A percentile compares a stretch with the other conserved stretches of the same genome.
Evolutionary conservation across 2,329 filamentous ascomycete species (phyloP).

Genomic region (Xylariaceae sp.): DNA sequence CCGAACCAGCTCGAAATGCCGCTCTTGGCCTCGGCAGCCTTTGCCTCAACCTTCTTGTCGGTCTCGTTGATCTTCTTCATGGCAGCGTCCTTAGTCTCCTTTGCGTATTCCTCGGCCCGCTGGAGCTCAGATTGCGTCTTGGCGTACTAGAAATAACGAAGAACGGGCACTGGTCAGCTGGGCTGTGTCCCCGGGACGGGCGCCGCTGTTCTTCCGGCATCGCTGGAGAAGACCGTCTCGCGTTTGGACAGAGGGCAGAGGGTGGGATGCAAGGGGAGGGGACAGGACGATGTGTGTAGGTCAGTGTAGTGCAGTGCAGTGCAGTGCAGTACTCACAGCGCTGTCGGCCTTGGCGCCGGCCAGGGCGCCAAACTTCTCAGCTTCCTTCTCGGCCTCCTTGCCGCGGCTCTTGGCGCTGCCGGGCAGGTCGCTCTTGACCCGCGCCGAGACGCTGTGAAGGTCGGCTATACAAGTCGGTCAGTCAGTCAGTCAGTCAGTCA

Average conservation of each 20-base stretch:
- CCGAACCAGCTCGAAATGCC: slow-evolving; percentile 83
- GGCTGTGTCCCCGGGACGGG: too few relatives aligned
- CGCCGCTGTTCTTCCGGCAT: too few relatives aligned
- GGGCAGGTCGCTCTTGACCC: slow-evolving; percentile 59
- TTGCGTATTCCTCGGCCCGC: slow-evolving; percentile 46
- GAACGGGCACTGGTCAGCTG: slow-evolving; percentile 1
- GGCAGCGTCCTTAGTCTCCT: slow-evolving; percentile 56
- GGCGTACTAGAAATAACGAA: slow-evolving; percentile 40
- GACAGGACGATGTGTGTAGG: too few relatives aligned
- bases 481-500: too few relatives aligned
- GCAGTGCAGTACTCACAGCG: slow-evolving; percentile 52
- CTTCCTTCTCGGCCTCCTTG: slow-evolving; percentile 58
- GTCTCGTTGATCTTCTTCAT: slow-evolving; percentile 72
- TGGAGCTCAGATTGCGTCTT: slow-evolving; percentile 50
- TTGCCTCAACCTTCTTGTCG: slow-evolving; percentile 73
- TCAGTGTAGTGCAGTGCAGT: too few relatives aligned
- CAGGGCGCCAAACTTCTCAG: slow-evolving; percentile 51
- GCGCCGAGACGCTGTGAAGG: slow-evolving; percentile 59
- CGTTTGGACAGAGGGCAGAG: too few relatives aligned
- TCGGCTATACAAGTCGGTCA: slow-evolving; percentile 64
- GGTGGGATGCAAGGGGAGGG: too few relatives aligned
- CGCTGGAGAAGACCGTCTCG: too few relatives aligned
- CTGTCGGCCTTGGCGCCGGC: slow-evolving; percentile 61
- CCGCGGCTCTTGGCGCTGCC: too few relatives aligned
- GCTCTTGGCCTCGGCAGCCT: slow-evolving; percentile 74